Base-by-base conservation (phyloP, 2,329 filamentous ascomycete genomes). In the Talaromyces sp. region DNA sequence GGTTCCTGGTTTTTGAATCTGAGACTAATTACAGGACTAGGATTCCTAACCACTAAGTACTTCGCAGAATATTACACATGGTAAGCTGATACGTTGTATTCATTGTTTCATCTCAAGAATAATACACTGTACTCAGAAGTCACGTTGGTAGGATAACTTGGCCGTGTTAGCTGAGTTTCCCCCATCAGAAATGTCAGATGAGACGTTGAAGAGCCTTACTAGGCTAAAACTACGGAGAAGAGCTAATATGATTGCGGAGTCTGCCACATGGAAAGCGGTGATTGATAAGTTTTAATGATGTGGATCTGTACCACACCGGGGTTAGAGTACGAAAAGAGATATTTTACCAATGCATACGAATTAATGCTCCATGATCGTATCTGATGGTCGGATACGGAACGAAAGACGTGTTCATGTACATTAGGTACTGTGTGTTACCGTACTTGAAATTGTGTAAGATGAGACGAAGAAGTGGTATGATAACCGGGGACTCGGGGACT, bases 241-340 rank as follows among this genome's bases (percentile, higher is more conserved):
- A n/a, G 33, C 33, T 56, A 37, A 33, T 19, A 19, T 56, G 31
- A 37, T 37, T 56, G 31, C 52, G 52, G 52, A 56, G 33, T 37
- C 33, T 56, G 52, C 52, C 52, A 56, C 52, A 56, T 56, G 52
- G 52, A 19, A 54, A 50, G 47, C 13, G 47, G 31, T 37, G 31
- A 35, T 54, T 33, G 48, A 54, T 54, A 54, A 27, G 27, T 27
- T 6, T 16, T 22, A 19, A 24, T 52, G 31, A 13, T 3, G 27
- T 54, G 14, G 27, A 33, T 37, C 50, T 35, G 35, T 56, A 24
- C 33, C 11, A 11, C 39, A 37, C 52, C 16, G 9, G 50, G n/a
- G 47, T 54, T 54, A 14, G 52, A 22, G 33, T 14, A 37, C 5
- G 24, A 33, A 33, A 22, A 37, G 4, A 37, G 13, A 31, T 8